A percentile compares a stretch with the other conserved stretches of the same genome.
Conservation (phyloP, 345 rosid species). For the Salix viminalis region DNA sequence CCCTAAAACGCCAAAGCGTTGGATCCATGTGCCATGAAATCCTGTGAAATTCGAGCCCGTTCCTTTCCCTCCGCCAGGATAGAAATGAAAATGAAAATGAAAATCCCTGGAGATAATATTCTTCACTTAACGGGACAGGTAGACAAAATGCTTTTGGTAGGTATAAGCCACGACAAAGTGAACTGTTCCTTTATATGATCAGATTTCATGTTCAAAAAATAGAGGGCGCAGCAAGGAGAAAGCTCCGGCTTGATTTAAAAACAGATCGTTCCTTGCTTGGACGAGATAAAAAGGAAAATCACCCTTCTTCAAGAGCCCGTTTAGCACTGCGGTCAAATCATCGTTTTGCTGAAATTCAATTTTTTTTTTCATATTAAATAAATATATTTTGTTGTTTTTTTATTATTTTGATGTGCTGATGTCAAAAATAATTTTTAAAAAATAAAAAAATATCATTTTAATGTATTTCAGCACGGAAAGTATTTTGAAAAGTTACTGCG, state of each 20-base stretch:
- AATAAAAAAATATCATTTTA: too few relatives aligned
- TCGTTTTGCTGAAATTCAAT: too few relatives aligned
- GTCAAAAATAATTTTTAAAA: too few relatives aligned
- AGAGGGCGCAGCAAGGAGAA: too few relatives aligned
- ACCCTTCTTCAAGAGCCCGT: too few relatives aligned
- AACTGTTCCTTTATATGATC: not conserved
- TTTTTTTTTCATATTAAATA: too few relatives aligned
- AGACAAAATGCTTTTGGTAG: conserved; percentile 17
- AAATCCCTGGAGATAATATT: conserved; percentile 6
- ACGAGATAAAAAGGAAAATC: not conserved
- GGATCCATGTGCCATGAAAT: conserved; percentile 18
- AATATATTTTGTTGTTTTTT: too few relatives aligned
- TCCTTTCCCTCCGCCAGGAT: not conserved
- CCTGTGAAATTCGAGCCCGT: conserved; percentile 15
- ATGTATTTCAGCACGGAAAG: too few relatives aligned
- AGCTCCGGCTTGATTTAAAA: not conserved
- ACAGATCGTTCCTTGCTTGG: not conserved
- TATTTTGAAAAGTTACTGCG: too few relatives aligned
- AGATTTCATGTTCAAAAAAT: not conserved
- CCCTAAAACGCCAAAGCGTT: not conserved
- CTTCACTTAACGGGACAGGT: conserved; percentile 15
- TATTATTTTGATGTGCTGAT: too few relatives aligned
- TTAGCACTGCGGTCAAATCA: too few relatives aligned
- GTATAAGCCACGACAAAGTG: conserved; percentile 21
- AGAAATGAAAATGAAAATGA: not conserved